Evolutionary conservation across 2,329 filamentous ascomycete genomes (phyloP).

Genomic region (Trichoderma sp.): DNA sequence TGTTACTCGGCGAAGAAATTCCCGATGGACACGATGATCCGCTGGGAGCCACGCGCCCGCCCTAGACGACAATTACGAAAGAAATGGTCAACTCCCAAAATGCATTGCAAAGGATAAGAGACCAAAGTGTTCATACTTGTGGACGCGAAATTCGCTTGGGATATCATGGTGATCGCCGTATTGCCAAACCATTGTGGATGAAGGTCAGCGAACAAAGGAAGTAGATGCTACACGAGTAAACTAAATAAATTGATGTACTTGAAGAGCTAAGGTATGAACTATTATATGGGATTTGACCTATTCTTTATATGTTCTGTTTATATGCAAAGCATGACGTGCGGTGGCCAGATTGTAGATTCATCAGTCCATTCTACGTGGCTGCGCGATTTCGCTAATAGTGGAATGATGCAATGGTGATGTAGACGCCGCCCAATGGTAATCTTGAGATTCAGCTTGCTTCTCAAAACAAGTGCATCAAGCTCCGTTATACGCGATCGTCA

Average conservation of each 20-base stretch:
- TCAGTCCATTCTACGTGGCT: neutral
- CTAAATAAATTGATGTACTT: neutral
- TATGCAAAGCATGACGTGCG: neutral
- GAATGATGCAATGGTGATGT: constrained; percentile 22
- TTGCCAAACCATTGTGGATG: constrained; percentile 51
- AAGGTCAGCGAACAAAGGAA: neutral
- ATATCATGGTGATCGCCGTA: constrained; percentile 55
- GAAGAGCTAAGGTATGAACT: neutral
- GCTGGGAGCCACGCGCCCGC: constrained; percentile 63
- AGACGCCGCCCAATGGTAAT: neutral
- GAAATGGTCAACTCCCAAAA: neutral
- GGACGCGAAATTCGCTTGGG: constrained; percentile 48
- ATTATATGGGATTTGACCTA: too few relatives aligned
- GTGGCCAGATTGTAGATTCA: neutral
- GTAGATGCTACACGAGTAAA: neutral
- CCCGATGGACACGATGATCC: constrained; percentile 62
- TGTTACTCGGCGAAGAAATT: constrained; percentile 62
- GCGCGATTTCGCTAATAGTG: neutral
- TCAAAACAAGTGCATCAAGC: neutral
- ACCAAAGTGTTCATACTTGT: constrained; percentile 44
- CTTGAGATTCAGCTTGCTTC: neutral
- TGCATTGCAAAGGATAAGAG: neutral
- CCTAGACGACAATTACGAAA: constrained; percentile 35
- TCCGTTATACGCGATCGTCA: neutral
- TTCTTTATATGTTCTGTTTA: neutral